Evolutionary conservation across 2,329 filamentous ascomycete species (phyloP).

Genomic region (Curvularia verruculosa): DNA sequence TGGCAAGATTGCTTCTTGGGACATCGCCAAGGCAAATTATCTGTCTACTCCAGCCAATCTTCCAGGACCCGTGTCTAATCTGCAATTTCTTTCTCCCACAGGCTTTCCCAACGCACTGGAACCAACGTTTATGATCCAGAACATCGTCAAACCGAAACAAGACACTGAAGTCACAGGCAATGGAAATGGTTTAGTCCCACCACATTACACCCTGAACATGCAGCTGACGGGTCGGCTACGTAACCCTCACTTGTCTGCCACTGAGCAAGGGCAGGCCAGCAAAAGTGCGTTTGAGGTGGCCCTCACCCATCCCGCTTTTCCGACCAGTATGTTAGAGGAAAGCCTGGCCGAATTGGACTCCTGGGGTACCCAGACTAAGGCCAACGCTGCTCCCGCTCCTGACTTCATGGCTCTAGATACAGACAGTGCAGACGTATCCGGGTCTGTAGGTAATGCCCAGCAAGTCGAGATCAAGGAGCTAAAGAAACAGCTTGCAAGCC

Average conservation of each 20-base stretch:
- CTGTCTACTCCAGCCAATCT: constrained; percentile 71
- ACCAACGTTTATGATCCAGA: constrained; percentile 58
- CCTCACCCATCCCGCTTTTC: constrained; percentile 53
- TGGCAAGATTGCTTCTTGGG: constrained; percentile 82
- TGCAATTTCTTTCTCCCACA: constrained; percentile 72
- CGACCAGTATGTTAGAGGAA: constrained; percentile 49
- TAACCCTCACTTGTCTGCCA: constrained; percentile 39
- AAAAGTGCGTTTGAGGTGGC: constrained; percentile 48
- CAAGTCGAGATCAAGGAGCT: constrained; percentile 44
- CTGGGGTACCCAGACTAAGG: constrained; percentile 34
- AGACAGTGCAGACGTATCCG: constrained; percentile 7
- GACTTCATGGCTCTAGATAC: constrained; percentile 43
- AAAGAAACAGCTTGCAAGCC: constrained; percentile 50
- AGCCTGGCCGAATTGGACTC: constrained; percentile 44
- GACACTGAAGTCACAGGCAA: constrained; percentile 54
- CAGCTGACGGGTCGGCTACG: constrained; percentile 59
- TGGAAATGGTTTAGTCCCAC: constrained; percentile 50
- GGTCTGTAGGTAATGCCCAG: constrained; percentile 11
- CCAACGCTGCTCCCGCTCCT: constrained; percentile 25
- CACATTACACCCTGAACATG: constrained; percentile 68
- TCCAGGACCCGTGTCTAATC: constrained; percentile 81
- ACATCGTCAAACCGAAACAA: constrained; percentile 81
- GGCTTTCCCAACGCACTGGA: constrained; percentile 49
- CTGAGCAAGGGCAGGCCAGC: constrained; percentile 22
- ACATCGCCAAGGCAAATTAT: constrained; percentile 72